Base-by-base conservation (phyloP, 2,329 filamentous ascomycete genomes). In the Leptographium radiaticola region DNA sequence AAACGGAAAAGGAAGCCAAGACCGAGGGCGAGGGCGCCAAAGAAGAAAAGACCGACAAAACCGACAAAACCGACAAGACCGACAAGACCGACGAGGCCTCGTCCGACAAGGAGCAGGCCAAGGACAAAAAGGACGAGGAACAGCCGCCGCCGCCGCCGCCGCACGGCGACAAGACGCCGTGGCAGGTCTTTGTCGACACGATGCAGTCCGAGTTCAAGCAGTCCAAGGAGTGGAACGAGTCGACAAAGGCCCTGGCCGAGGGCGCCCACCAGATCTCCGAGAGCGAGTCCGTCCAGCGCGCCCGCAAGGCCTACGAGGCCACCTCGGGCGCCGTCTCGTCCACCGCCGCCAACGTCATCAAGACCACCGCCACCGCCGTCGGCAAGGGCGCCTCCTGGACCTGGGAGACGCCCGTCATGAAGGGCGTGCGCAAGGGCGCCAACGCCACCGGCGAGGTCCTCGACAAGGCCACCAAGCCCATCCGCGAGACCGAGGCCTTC, bases 161-260 rank as follows among this genome's bases (percentile, higher is more conserved):
- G 20, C 93, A 98, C 65, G 93, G 93, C 57, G 89, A 95, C 73
- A 98, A 98, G 76, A 93, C 91, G 4, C 93, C 93, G 53, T 97
- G 93, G 90, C 89, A 97, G 68, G 93, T 98, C 36, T 98, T 98
- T 73, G 88, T 88, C 65, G 93, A 98, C 66, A 98, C 93, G n/a
- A 81, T 98, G 70, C 82, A 88, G 68, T 79, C 77, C 55, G 93
- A 98, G 70, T 95, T 98, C 72, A 89, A 96, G 69, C 87, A 89
- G 52, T 97, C 90, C 16, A 95, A 97, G 67, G 93, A 98, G 68
- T 98, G 93, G 93, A 95, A 98, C 65, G 93, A 98, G 66, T 95
- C 89, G 45, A 98, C 91, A 44, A 97, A 98, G 73, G 88, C 93
- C 60, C 79, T 98, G 44, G 87, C 88, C 18, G 88, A 87, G 49